Conservation (phyloP, 768 basidiomycete species). For the Suillus variegatus region DNA sequence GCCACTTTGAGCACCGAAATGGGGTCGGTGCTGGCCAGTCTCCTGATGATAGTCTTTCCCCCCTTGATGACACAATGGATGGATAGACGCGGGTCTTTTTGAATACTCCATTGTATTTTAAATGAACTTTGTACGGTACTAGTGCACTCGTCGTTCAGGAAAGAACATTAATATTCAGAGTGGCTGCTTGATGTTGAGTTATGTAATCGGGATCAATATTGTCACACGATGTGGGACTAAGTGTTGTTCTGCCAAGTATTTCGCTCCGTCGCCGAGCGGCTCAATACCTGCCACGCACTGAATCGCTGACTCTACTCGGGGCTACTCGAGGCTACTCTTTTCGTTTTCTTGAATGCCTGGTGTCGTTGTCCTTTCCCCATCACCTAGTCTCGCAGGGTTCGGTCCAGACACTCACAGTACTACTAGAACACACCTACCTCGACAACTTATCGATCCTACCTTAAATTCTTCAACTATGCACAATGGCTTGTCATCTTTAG, state of each 20-base stretch:
- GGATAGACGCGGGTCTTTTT: not conserved
- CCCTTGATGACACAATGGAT: conserved; percentile 2
- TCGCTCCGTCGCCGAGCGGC: conserved; percentile 3
- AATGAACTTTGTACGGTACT: not conserved
- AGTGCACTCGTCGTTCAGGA: not conserved
- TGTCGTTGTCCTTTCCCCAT: conserved; percentile 39
- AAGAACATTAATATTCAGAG: not conserved
- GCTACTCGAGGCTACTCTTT: conserved; percentile 1
- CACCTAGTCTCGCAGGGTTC: conserved; percentile 28
- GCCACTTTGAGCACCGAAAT: conserved; percentile 31
- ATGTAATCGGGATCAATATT: not conserved
- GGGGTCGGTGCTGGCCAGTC: not conserved
- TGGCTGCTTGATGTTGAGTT: not conserved
- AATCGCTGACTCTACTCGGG: conserved; percentile 3
- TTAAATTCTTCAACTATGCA: conserved; percentile 35
- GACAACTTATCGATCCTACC: conserved; percentile 6
- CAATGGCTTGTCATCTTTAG: conserved; percentile 33
- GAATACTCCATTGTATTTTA: not conserved
- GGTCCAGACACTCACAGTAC: conserved; percentile 29
- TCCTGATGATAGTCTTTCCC: conserved; percentile 1
- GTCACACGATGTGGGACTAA: not conserved
- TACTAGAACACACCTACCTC: conserved; percentile 12
- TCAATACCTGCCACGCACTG: conserved; percentile 7
- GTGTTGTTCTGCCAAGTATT: conserved; percentile 13
- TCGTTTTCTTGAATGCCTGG: conserved; percentile 40